Base-by-base conservation (phyloP, 1,139 yeast genomes). In the Geotrichum fermentans region DNA sequence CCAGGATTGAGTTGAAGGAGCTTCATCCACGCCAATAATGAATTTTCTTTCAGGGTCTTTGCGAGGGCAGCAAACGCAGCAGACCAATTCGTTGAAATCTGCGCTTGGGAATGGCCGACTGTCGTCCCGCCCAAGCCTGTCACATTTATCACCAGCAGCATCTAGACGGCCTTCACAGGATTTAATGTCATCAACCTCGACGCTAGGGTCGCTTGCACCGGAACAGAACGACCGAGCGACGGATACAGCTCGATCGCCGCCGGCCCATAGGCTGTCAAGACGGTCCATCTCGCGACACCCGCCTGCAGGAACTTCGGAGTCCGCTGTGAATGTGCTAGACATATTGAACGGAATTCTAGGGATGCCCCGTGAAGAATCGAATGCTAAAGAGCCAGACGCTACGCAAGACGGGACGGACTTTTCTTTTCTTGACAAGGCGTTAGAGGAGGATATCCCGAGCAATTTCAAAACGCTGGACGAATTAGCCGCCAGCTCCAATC, bases 271-370 rank as follows among this genome's bases (percentile, higher is more conserved):
- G n/a, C 22, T 50, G 14, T 40, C 51, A 8, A 20, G 51, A n/a
- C 38, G 52, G 11, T 51, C 55, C 14, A 49, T 49, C 8, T 50
- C 53, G 16, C 45, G 53, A 28, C 55, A 55, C 20, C 52, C 55
- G 11, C 57, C 56, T 11, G 24, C 55, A 7, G 56, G 56, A 13
- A 39, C 56, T 2, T 29, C 21, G 11, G 56, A 47, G 24, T 42
- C 47, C 6, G 49, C 30, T 6, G 52, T 51, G 2, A 48, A 43
- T 30, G 42, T 48, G n/a, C 38, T 52, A 40, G 47, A 44, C n/a
- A 30, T 43, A 6, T 24, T 51, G 36, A 41, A 45, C 16, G 41
- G 40, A 11, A 47, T 52, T 28, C 36, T 53, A 4, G 47, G 43
- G 7, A 5, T 45, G 21, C 42, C 47, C 2, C 37, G 14, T 14